Evolutionary conservation across 305 asterid species (phyloP).

Genomic region (Plantago coronopus): DNA sequence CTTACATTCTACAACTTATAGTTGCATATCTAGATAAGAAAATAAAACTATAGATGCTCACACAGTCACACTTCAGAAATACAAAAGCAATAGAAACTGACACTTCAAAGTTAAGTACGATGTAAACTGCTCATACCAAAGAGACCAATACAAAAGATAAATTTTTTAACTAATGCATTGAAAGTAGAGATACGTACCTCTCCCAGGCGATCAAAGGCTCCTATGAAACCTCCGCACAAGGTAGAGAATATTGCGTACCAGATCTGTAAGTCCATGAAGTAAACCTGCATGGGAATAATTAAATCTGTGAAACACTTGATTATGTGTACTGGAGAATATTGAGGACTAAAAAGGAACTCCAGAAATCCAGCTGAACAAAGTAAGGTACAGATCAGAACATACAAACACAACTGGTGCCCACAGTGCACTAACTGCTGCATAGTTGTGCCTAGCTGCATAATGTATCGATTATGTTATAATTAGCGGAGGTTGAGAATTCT

Average conservation of each 20-base stretch:
- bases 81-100: constrained; percentile 8
- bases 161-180: not conserved
- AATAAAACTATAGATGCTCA: not conserved
- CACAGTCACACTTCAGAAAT: not conserved
- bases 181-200: constrained; percentile 52
- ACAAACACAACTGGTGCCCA: constrained; percentile 92
- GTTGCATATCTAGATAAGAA: not conserved
- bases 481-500: constrained; percentile 17
- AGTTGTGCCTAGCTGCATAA: constrained; percentile 64
- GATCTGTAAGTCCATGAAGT: constrained; percentile 95
- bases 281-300: constrained; percentile 55
- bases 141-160: no score
- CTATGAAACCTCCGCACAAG: constrained; percentile 81
- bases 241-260: constrained; percentile 95
- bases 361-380: constrained; percentile 19
- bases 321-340: constrained; percentile 14
- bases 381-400: constrained; percentile 28
- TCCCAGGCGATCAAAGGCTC: constrained; percentile 95
- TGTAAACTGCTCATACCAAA: not conserved
- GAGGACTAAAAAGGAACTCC: constrained; percentile 7
- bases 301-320: constrained; percentile 21
- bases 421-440: constrained; percentile 66
- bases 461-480: constrained; percentile 25
- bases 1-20: not conserved
- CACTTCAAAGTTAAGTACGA: constrained; percentile 9